Base-by-base conservation (phyloP, 1,284 basidiomycete species). In the Fistulinella staudtii region DNA sequence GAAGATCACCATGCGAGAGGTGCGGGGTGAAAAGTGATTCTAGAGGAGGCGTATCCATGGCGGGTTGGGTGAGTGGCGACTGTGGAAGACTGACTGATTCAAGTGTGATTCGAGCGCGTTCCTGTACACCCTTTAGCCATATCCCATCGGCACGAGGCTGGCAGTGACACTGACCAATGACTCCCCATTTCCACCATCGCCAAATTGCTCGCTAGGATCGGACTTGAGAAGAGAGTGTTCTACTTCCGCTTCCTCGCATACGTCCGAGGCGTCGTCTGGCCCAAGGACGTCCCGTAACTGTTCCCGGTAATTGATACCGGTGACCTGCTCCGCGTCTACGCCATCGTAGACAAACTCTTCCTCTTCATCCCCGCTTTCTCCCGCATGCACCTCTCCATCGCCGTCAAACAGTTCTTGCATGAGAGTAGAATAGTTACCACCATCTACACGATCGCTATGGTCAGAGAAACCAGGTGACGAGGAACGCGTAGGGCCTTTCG, bases 261-360 rank as follows among this genome's bases (percentile, higher is more conserved):
- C 64, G 44, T 79, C 77, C 22, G 77, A 75, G 44, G 76, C 75
- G 44, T 76, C 70, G 21, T 85, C 82, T 34, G 74, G 69, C 41
- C 82, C 79, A 55, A 94, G 73, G 50, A 91, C 77, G 56, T 92
- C 79, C 46, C 80, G 69, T 57, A 92, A 65, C 63, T 84, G 75
- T 61, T 89, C 73, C 38, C 73, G 69, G 65, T 92, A 83, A 55
- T 69, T 71, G 25, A 60, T 57, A 10, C 68, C 64, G 3, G 65
- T 58, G 46, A 73, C 63, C 17, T 62, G 61, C 21, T 68, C 67
- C 1, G 82, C 75, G 56, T 90, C 87, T 24, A 79, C 69, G 14
- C 86, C 88, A 18, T 73, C 71, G 56, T 90, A 91, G 33, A 89
- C 52, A 54, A 90, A 91, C 1, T 69, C 77, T 35, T 77, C 80